A percentile compares a stretch with the other conserved stretches of the same genome.
phyloP scores from a whole-genome alignment of 805 yeast species.

The Yamadazyma endophytica region DNA sequence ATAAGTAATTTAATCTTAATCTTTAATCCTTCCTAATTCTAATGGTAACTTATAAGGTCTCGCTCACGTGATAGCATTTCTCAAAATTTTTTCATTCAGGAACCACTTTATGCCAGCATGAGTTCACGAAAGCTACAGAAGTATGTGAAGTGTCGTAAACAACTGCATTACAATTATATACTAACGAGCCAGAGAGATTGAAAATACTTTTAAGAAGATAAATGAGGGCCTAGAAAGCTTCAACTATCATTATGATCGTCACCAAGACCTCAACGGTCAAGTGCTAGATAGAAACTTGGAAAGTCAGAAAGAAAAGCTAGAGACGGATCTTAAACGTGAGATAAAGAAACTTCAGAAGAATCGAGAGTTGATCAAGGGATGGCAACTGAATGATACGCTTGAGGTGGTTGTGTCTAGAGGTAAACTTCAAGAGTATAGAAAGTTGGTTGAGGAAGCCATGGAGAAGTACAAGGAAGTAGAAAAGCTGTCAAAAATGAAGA shows the following conservation, averaged over 20 bases:
- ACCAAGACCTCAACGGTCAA: constrained; percentile 27
- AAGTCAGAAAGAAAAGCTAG: constrained; percentile 42
- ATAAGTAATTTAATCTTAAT: too few relatives aligned
- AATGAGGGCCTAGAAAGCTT: constrained; percentile 43
- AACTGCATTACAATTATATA: constrained; percentile 1
- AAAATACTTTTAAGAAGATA: constrained; percentile 40
- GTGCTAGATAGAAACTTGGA: constrained; percentile 29
- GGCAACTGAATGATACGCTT: constrained; percentile 36
- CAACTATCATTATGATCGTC: constrained; percentile 41
- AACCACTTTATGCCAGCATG: constrained; percentile 4
- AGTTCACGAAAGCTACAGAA: constrained; percentile 29
- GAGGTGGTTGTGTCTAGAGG: constrained; percentile 22
- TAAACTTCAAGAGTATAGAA: constrained; percentile 33
- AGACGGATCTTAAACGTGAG: constrained; percentile 41
- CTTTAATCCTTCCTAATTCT: not conserved
- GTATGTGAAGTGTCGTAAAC: constrained; percentile 18
- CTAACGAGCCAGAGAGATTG: constrained; percentile 30
- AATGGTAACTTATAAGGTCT: not conserved
- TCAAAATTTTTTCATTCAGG: not conserved
- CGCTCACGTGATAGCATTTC: not conserved
- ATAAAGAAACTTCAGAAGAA: constrained; percentile 43
- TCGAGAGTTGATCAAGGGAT: constrained; percentile 42
- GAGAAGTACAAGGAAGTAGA: constrained; percentile 43
- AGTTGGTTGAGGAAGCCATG: constrained; percentile 42
- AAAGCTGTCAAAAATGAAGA: constrained; percentile 38